Evolutionary conservation across 345 rosid species (phyloP).

Genomic region (Aethionema arabicum): DNA sequence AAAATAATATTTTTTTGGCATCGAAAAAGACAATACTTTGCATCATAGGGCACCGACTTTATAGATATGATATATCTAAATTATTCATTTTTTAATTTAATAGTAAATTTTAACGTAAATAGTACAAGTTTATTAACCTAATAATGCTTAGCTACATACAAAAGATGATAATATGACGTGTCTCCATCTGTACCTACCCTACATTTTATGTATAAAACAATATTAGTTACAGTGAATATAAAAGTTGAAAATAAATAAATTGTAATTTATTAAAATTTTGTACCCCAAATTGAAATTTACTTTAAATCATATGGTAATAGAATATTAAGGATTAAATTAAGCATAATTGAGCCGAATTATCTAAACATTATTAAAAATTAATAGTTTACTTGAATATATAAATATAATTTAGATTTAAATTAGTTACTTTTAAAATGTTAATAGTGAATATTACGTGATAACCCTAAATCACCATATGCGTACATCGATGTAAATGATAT

Average conservation of each 20-base stretch:
- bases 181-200: constrained; percentile 12
- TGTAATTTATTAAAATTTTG: too few species aligned
- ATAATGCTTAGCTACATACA: constrained; percentile 14
- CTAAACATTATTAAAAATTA: too few species aligned
- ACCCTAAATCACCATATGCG: too few species aligned
- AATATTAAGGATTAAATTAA: too few species aligned
- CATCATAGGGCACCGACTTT: constrained; percentile 39
- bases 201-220: not conserved
- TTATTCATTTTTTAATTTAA: constrained; percentile 3
- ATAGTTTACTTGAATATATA: too few species aligned
- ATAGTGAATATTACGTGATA: too few species aligned
- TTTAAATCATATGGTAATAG: too few species aligned
- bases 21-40: constrained; percentile 41
- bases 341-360: too few species aligned
- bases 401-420: too few species aligned
- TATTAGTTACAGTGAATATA: constrained; percentile 4
- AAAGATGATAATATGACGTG: constrained; percentile 22
- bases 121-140: constrained; percentile 2
- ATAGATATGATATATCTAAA: constrained; percentile 11
- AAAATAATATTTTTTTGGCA: constrained; percentile 16
- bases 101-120: constrained; percentile 2
- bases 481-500: too few species aligned
- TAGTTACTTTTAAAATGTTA: too few species aligned
- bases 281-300: too few species aligned
- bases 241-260: constrained; percentile 2